Percentiles rank a stretch among this genome's conserved stretches.
Evolutionary conservation across 495 filamentous ascomycete species (phyloP).

Genomic region (Aspergillus sclerotioniger): DNA sequence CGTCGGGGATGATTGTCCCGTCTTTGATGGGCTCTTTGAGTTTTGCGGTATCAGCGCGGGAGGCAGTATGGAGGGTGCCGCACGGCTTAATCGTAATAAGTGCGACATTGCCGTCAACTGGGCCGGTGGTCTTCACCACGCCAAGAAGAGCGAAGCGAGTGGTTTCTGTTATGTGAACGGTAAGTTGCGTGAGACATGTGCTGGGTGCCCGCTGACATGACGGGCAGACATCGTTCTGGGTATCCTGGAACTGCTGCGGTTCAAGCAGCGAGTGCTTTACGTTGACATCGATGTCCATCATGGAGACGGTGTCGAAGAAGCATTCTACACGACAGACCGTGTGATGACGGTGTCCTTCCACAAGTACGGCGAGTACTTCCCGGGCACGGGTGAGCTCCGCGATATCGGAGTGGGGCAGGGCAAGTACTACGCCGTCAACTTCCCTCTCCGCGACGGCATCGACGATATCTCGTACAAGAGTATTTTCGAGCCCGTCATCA

Average conservation of each 20-base stretch:
- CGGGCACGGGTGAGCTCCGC: constrained; percentile 91
- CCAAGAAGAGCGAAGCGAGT: constrained; percentile 93
- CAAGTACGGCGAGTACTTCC: constrained; percentile 99
- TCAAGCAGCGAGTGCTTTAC: constrained; percentile 91
- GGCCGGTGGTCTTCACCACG: constrained; percentile 96
- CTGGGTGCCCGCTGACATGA: constrained; percentile 11
- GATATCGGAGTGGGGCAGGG: constrained; percentile 92
- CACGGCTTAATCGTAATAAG: constrained; percentile 85
- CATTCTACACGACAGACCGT: constrained; percentile 95
- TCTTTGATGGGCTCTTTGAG: constrained; percentile 96
- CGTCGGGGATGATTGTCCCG: constrained; percentile 95
- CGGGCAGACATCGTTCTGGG: constrained; percentile 87
- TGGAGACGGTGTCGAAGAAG: constrained; percentile 96
- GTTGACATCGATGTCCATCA: constrained; percentile 99
- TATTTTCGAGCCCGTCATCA: constrained; percentile 94
- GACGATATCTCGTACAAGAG: constrained; percentile 88
- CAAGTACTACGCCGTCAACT: constrained; percentile 95
- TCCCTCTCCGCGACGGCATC: constrained; percentile 94
- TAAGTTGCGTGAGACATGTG: constrained; percentile 30
- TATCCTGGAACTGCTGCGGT: constrained; percentile 91
- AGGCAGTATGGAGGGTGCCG: constrained; percentile 95
- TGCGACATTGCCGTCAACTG: constrained; percentile 98
- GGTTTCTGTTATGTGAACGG: constrained; percentile 99
- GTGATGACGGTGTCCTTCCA: constrained; percentile 99
- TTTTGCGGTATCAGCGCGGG: constrained; percentile 98